Base-by-base conservation (phyloP, 768 basidiomycete genomes). In the Lactifluus piperatus region DNA sequence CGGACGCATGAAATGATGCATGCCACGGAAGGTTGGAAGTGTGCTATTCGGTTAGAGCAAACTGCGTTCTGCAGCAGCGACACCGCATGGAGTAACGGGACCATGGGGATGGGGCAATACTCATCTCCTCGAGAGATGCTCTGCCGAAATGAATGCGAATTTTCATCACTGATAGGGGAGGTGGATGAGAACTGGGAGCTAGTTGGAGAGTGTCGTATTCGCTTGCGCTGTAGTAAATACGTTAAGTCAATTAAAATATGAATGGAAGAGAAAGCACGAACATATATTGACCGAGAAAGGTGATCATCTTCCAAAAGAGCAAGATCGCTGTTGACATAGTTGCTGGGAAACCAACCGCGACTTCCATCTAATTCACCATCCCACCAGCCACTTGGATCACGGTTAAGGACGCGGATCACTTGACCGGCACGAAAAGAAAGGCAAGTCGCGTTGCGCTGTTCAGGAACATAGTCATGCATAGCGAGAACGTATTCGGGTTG, bases 281-380 rank as follows among this genome's bases (percentile, higher is more conserved):
- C 76, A 57, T 73, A 72, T 10, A 58, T 45, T 72, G 69, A 58
- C 68, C 70, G 62, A 53, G 79, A 71, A 22, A 81, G 73, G 58
- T 84, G 79, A 67, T 86, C 84, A 62, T 81, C 81, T 5, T 77
- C 78, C 59, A 85, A 67, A 39, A 81, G 76, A 52, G 77, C 77
- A 51, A 80, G 75, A 64, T 86, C 84, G 16, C 80, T 74, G 64
- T 84, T 86, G 63, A 91, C 89, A 73, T 97, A 98, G 73, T 98
- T 99, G 67, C 91, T 94, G 20, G 97, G 97, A 72, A 98, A 98
- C 97, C 97, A 99, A 13, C 97, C 97, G 66, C 94, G 76, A 60
- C 85, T 75, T 2, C 85, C 88, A 36, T 92, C 88, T 18, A 95
- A 71, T 72, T 98, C 93, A 10, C 97, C 97, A 68, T 99, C 94